phyloP scores from a whole-genome alignment of 805 yeast species.

The Brettanomyces sp. region DNA sequence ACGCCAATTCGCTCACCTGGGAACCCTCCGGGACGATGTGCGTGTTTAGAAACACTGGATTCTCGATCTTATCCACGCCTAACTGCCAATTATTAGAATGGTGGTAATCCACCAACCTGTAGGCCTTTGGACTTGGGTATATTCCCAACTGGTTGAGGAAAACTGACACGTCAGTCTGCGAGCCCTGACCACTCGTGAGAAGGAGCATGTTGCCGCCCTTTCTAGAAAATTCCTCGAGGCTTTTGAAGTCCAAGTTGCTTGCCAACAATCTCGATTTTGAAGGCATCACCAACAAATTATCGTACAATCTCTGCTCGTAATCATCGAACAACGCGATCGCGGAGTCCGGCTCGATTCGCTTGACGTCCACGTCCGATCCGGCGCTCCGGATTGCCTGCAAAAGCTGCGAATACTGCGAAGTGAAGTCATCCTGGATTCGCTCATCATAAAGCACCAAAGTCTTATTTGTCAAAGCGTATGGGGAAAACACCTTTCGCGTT shows the following conservation, averaged over 20 bases:
- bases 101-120: constrained; percentile 59
- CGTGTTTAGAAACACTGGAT: constrained; percentile 24
- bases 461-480: constrained; percentile 7
- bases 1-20: constrained; percentile 7
- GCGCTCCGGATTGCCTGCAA: constrained; percentile 8
- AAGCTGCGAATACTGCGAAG: constrained; percentile 17
- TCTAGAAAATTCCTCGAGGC: constrained; percentile 49
- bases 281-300: constrained; percentile 54
- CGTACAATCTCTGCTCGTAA: constrained; percentile 35
- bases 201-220: constrained; percentile 71
- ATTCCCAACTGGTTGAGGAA: constrained; percentile 78
- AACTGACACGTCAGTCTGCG: constrained; percentile 53
- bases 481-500: constrained; percentile 5
- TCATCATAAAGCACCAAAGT: constrained; percentile 19
- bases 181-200: constrained; percentile 41
- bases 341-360: constrained; percentile 11
- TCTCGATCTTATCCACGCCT: constrained; percentile 11
- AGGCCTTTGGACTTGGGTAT: constrained; percentile 70
- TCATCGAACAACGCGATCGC: constrained; percentile 26
- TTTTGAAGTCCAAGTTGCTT: constrained; percentile 31
- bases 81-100: constrained; percentile 14
- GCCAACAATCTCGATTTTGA: constrained; percentile 36
- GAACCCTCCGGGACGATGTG: constrained; percentile 12
- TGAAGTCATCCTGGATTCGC: constrained; percentile 7
- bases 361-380: constrained; percentile 15